Evolutionary conservation across 139 green algal genomes (phyloP).

Genomic region (Chlorella sp.): DNA sequence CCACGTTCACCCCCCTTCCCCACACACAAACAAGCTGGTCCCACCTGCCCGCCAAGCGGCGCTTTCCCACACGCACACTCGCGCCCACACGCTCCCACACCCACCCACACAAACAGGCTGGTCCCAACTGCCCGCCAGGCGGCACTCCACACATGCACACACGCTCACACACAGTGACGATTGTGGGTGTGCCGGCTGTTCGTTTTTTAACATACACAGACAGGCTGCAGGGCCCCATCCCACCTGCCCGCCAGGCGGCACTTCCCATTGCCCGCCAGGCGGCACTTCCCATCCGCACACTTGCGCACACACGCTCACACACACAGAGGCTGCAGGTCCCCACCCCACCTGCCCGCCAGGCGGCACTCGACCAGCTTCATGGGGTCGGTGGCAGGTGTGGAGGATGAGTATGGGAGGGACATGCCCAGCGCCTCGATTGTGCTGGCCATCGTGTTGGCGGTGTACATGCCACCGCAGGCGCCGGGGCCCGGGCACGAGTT

Average conservation of each 20-base stretch:
- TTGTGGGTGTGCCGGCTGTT: too few relatives aligned
- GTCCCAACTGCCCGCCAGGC: too few relatives aligned
- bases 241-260: slow-evolving; percentile 90
- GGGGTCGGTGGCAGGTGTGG: slow-evolving; percentile 93
- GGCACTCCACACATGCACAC: too few relatives aligned
- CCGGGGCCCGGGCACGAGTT: slow-evolving; percentile 92
- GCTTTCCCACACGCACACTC: too few relatives aligned
- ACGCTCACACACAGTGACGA: too few relatives aligned
- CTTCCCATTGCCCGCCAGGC: too few relatives aligned
- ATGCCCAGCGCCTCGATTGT: slow-evolving; percentile 98
- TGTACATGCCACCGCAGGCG: slow-evolving; percentile 96
- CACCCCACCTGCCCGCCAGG: slow-evolving; percentile 80
- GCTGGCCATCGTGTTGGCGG: slow-evolving; percentile 97
- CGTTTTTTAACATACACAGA: too few relatives aligned
- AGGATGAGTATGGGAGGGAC: slow-evolving; percentile 93
- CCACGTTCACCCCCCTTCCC: too few relatives aligned
- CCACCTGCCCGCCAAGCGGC: slow-evolving; percentile 86
- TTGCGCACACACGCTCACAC: too few relatives aligned
- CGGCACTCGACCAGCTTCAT: slow-evolving; percentile 96
- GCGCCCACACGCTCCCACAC: too few relatives aligned
- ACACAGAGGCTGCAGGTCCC: not conserved
- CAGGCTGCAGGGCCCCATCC: slow-evolving; percentile 9
- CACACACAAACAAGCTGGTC: too few relatives aligned
- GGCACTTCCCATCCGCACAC: not conserved
- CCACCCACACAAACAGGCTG: too few relatives aligned